phyloP scores from a whole-genome alignment of 2,329 filamentous ascomycete genomes.

The Phaeophleospora eucalypticola region DNA sequence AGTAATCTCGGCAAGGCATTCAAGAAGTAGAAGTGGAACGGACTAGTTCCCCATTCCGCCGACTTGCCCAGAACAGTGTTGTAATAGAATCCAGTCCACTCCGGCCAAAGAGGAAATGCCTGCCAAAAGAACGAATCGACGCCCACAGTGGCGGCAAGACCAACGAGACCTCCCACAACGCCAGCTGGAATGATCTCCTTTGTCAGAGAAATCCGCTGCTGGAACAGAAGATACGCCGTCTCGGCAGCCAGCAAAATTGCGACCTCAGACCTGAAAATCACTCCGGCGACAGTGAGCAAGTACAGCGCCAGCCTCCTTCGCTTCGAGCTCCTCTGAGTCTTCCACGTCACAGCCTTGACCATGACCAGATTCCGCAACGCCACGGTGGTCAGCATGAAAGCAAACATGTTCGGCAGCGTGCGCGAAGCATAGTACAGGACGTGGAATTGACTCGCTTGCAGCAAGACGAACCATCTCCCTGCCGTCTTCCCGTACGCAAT shows the following conservation, averaged over 20 bases:
- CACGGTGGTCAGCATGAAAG: constrained; percentile 73
- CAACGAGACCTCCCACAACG: constrained; percentile 59
- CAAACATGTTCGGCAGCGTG: constrained; percentile 94
- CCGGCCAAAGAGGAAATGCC: constrained; percentile 71
- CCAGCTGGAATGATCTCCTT: constrained; percentile 63
- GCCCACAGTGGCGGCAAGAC: constrained; percentile 65
- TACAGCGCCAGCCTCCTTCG: constrained; percentile 64
- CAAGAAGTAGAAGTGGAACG: constrained; percentile 81
- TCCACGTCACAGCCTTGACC: constrained; percentile 38
- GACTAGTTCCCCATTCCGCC: constrained; percentile 80
- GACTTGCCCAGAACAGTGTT: constrained; percentile 83
- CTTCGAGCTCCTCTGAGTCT: constrained; percentile 34
- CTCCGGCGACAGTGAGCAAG: constrained; percentile 72
- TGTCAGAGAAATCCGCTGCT: constrained; percentile 51
- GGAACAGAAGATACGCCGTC: constrained; percentile 60
- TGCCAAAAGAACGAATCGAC: constrained; percentile 96
- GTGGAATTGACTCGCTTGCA: constrained; percentile 86
- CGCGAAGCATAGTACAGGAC: constrained; percentile 87
- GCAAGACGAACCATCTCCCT: constrained; percentile 72
- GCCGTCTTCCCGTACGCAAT: constrained; percentile 64
- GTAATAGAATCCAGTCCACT: constrained; percentile 83
- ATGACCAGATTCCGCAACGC: constrained; percentile 55
- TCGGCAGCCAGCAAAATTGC: constrained; percentile 72
- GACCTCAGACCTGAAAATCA: constrained; percentile 86
- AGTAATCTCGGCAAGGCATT: constrained; percentile 78